Evolutionary conservation across 2,329 filamentous ascomycete species (phyloP).

Genomic region (Hymenoscyphus scutula): DNA sequence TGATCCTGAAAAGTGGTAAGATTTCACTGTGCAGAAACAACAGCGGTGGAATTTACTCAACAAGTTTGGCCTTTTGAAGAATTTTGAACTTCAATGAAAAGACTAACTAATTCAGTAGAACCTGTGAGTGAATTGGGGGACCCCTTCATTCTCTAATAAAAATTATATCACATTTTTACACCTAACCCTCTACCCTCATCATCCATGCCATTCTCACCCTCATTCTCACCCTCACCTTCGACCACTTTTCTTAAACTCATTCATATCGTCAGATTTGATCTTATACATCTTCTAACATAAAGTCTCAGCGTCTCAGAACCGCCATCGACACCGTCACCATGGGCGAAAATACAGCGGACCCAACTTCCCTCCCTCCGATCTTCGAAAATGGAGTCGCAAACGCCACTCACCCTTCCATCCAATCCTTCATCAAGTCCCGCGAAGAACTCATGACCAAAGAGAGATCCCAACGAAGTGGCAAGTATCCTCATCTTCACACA

Average conservation of each 20-base stretch:
- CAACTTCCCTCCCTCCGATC: background rate
- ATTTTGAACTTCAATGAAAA: too few relatives aligned
- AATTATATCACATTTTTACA: background rate
- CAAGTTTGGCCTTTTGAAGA: too few relatives aligned
- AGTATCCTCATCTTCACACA: background rate
- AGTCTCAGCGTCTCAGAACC: background rate
- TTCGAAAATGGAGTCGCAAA: conserved; percentile 3
- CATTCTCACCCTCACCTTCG: too few relatives aligned
- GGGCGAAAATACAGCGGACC: background rate
- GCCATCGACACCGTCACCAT: background rate
- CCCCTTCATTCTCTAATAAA: background rate
- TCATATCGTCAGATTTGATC: background rate
- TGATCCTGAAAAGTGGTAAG: background rate
- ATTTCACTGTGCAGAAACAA: background rate
- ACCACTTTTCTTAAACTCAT: too few relatives aligned
- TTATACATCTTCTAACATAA: background rate
- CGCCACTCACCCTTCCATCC: background rate
- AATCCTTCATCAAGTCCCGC: conserved; percentile 10
- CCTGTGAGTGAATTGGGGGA: background rate
- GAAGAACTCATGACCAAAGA: conserved; percentile 16
- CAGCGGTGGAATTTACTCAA: background rate
- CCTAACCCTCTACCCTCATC: background rate
- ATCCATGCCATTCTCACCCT: too few relatives aligned
- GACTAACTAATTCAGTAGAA: background rate
- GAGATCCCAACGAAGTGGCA: conserved; percentile 24